A percentile compares a stretch with the other conserved stretches of the same genome.
These are phyloP conservation scores for Leccinellum rugosiceps DNA, from an alignment of 768 basidiomycete genomes.

Conservation along the genomic window DNA sequence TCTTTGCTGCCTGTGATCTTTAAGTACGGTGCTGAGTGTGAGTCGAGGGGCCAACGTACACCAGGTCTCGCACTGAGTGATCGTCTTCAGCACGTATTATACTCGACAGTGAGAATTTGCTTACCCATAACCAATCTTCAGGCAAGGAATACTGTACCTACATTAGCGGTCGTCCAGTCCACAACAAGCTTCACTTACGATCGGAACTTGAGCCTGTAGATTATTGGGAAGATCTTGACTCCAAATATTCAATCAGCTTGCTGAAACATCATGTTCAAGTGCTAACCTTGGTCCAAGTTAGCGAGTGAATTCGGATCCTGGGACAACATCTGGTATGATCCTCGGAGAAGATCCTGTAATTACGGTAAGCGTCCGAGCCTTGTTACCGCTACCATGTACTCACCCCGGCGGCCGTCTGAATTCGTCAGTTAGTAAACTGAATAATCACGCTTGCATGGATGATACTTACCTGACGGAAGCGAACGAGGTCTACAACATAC, in stretches of 20 bases:
- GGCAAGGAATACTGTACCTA: slow-evolving; percentile 69
- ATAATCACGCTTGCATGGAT: background rate
- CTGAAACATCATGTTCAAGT: background rate
- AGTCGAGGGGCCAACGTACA: slow-evolving; percentile 49
- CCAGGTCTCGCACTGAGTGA: slow-evolving; percentile 91
- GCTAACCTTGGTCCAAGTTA: slow-evolving; percentile 86
- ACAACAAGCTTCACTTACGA: slow-evolving; percentile 55
- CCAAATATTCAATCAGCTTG: background rate
- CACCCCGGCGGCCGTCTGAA: slow-evolving; percentile 57
- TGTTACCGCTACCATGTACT: slow-evolving; percentile 11
- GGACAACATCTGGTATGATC: slow-evolving; percentile 90
- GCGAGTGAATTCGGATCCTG: slow-evolving; percentile 93
- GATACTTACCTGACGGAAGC: slow-evolving; percentile 77
- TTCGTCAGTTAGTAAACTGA: background rate
- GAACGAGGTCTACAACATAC: slow-evolving; percentile 92
- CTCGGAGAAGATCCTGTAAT: slow-evolving; percentile 76
- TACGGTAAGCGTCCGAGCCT: background rate
- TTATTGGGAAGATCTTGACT: slow-evolving; percentile 89
- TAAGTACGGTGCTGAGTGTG: background rate
- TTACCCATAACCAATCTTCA: slow-evolving; percentile 95
- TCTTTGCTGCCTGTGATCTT: slow-evolving; percentile 68
- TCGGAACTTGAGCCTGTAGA: slow-evolving; percentile 87
- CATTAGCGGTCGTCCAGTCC: slow-evolving; percentile 1
- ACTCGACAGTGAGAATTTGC: slow-evolving; percentile 20
- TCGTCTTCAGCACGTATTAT: slow-evolving; percentile 2